phyloP scores from a whole-genome alignment of 1,284 basidiomycete genomes.

The Moniliophthora roreri region DNA sequence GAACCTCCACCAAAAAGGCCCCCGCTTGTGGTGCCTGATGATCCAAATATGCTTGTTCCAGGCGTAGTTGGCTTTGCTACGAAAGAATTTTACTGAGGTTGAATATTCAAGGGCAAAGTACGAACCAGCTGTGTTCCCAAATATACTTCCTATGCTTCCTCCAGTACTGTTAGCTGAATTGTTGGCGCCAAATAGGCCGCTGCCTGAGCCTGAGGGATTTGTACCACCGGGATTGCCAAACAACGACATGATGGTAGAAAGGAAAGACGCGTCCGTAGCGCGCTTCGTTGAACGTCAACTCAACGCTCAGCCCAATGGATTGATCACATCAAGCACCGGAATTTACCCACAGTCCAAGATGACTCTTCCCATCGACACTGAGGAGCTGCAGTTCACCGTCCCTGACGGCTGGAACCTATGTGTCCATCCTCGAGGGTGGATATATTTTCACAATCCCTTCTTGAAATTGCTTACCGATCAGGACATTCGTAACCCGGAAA shows the following conservation, averaged over 20 bases:
- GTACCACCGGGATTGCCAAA: not conserved
- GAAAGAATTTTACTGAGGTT: too few relatives aligned
- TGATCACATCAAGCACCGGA: not conserved
- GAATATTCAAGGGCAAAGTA: too few relatives aligned
- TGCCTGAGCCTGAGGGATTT: not conserved
- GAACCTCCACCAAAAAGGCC: constrained; percentile 22
- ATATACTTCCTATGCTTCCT: not conserved
- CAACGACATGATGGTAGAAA: not conserved
- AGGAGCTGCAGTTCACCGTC: constrained; percentile 4
- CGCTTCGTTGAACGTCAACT: not conserved
- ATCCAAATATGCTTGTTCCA: constrained; percentile 8
- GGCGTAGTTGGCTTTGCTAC: too few relatives aligned
- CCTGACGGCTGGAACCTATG: constrained; percentile 31
- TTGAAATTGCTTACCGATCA: constrained; percentile 44
- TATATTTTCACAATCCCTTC: constrained; percentile 44
- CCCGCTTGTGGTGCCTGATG: constrained; percentile 7
- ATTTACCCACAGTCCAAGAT: not conserved
- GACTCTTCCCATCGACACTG: not conserved
- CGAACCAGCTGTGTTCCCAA: not conserved
- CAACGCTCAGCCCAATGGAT: not conserved
- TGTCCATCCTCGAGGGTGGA: constrained; percentile 43
- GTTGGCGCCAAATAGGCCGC: not conserved
- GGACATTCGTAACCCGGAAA: constrained; percentile 39
- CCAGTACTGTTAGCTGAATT: too few relatives aligned
- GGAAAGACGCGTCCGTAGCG: not conserved